Conservation (phyloP, 352 stramenopile species). For the Thraustochytrium sp. region DNA sequence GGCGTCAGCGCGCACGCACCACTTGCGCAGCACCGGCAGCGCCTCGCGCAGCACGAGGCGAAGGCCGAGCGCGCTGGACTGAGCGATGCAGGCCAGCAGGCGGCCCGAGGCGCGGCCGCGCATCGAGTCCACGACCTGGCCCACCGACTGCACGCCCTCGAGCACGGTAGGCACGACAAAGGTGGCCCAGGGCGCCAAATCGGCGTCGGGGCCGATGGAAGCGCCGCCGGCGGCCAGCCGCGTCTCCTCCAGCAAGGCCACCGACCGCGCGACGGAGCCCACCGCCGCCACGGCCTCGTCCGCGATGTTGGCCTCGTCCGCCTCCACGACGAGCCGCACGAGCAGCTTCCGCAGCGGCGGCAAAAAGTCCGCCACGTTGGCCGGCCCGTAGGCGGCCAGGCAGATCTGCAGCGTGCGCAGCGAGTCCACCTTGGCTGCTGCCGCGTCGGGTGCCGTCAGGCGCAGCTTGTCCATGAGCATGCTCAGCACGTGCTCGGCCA, state of each 20-base stretch:
- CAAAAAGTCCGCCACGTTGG: not conserved
- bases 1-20: slow-evolving; percentile 14
- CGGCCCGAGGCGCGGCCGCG: not conserved
- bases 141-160: not conserved
- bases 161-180: not conserved
- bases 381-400: not conserved
- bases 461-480: slow-evolving; percentile 33
- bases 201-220: not conserved
- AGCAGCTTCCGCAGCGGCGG: not conserved
- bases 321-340: not conserved
- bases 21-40: slow-evolving; percentile 15
- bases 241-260: slow-evolving; percentile 1
- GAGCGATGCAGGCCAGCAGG: not conserved
- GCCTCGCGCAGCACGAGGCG: not conserved
- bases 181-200: not conserved
- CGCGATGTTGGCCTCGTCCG: slow-evolving; percentile 1
- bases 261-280: not conserved
- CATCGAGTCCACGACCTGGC: slow-evolving; percentile 33
- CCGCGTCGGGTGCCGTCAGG: not conserved
- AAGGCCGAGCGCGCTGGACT: slow-evolving; percentile 15
- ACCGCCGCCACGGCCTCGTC: not conserved
- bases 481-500: slow-evolving; percentile 8
- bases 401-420: not conserved
- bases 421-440: slow-evolving; percentile 21
- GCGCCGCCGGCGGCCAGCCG: not conserved